Evolutionary conservation across 2,329 filamentous ascomycete species (phyloP), one percentile per base, ranked within the genome.

Genomic region (Fusarium sp.): DNA sequence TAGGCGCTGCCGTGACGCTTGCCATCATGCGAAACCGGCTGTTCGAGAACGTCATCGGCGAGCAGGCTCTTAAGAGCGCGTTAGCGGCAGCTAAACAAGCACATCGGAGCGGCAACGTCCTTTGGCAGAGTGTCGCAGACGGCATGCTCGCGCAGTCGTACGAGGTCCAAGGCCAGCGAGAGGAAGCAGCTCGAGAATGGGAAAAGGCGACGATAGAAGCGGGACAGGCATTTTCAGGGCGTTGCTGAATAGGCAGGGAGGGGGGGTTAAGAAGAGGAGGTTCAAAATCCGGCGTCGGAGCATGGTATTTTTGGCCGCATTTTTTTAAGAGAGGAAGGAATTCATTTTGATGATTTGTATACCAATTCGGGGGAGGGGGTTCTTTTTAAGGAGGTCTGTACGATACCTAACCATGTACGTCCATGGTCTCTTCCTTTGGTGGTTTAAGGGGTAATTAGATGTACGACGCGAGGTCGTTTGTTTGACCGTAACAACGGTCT

Each of bases 21-120:
- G 95, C 92, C 75, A 92, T 96, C 73, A 97, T 98, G 93, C 92
- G 93, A 61, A 91, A 89, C 78, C 90, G 91, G 60, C 93, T 98
- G 78, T 98, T 95, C 81, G 92, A 92, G 53, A 92, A 93, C 67
- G 92, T 95, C 16, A 90, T 97, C 5, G 94, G 94, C 58, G 92
- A 93, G 67, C 93, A 95, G 80, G 92, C 93, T 0, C 87, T 94
- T 67, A 95, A 95, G 83, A 93, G 92, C 78, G 92, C 92, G 6
- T 88, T 89, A 72, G 93, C 93, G 1, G 92, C 91, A 27, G 87
- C 88, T 27, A 88, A 88, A 46, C 92, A 93, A 83, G 92, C 92
- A 6, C 88, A 89, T 72, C 89, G 90, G 79, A 92, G 91, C 74
- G 91, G 92, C 24, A 93, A 94, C 78, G 85, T 90, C 17, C 82